Percentiles rank a stretch among this genome's conserved stretches.
Conservation (phyloP, 768 basidiomycete species). For the Fomitopsis serialis region DNA sequence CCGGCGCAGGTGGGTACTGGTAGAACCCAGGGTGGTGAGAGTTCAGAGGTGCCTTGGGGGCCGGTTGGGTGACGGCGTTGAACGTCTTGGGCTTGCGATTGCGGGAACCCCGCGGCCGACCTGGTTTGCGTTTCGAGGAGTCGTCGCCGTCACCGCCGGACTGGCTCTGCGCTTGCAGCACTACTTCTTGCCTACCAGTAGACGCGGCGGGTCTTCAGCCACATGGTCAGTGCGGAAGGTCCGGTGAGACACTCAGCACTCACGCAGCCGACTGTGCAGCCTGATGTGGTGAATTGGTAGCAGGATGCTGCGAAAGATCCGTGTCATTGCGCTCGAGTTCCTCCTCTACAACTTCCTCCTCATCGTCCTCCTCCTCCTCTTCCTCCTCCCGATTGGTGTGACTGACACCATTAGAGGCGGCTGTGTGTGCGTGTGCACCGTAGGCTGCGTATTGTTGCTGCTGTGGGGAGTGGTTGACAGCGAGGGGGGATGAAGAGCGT, state of each 20-base stretch:
- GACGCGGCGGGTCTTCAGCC: constrained; percentile 20
- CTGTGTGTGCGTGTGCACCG: constrained; percentile 20
- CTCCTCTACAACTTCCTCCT: constrained; percentile 68
- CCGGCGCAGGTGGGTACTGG: constrained; percentile 38
- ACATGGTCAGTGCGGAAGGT: constrained; percentile 7
- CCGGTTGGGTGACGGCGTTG: constrained; percentile 9
- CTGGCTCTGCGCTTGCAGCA: constrained; percentile 24
- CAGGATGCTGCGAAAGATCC: constrained; percentile 21
- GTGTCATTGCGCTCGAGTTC: constrained; percentile 40
- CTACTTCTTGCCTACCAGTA: background rate
- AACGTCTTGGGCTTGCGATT: constrained; percentile 48
- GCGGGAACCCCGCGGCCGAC: constrained; percentile 76
- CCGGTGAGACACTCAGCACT: constrained; percentile 15
- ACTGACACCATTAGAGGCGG: constrained; percentile 21
- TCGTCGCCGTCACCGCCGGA: constrained; percentile 24
- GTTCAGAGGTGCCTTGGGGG: constrained; percentile 24
- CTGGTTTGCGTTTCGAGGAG: constrained; percentile 65
- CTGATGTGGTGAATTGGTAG: constrained; percentile 24
- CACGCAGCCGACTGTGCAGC: constrained; percentile 24
- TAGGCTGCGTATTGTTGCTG: constrained; percentile 25
- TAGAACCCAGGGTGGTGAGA: constrained; percentile 33
- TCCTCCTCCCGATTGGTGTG: constrained; percentile 39
- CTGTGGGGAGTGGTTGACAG: constrained; percentile 19
- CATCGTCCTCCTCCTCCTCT: constrained; percentile 68
- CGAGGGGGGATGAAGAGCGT: constrained; percentile 62